Conservation (phyloP, 306 rosid species). For the Trifolium pratense region DNA sequence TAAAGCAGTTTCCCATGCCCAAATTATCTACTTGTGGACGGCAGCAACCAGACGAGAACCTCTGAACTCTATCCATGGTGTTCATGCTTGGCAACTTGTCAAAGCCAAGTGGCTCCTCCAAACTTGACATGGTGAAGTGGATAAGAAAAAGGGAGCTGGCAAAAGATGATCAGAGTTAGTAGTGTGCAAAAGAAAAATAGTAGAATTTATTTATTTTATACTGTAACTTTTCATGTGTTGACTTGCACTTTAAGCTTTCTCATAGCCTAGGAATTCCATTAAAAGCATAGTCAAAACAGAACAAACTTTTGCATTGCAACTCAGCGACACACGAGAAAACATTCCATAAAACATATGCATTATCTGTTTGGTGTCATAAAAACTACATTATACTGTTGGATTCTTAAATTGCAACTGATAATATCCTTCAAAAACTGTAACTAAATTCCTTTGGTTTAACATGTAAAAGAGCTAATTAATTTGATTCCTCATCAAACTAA, state of each 20-base stretch:
- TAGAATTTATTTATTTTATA: not conserved
- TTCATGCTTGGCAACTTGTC: constrained; percentile 90
- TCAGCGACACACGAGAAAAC: too few relatives aligned
- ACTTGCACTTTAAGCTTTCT: too few relatives aligned
- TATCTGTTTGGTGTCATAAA: constrained; percentile 15
- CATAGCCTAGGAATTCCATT: too few relatives aligned
- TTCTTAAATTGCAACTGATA: constrained; percentile 5
- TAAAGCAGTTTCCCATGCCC: constrained; percentile 77
- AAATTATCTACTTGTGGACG: constrained; percentile 66
- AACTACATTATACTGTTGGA: not conserved
- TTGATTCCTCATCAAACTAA: constrained; percentile 11
- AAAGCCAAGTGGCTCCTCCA: constrained; percentile 91
- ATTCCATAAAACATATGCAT: not conserved
- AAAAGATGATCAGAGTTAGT: constrained; percentile 38
- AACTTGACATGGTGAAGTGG: constrained; percentile 73
- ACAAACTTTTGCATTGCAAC: too few relatives aligned
- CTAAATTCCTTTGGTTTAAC: constrained; percentile 20
- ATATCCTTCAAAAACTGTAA: not conserved
- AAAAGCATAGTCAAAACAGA: too few relatives aligned
- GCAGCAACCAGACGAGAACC: constrained; percentile 80
- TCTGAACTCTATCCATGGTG: constrained; percentile 74
- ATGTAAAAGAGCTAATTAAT: not conserved
- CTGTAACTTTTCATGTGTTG: too few relatives aligned
- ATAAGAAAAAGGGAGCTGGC: constrained; percentile 38
- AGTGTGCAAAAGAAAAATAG: not conserved